Evolutionary conservation across 352 stramenopile genomes (phyloP), one percentile per base, ranked within the genome.

Genomic region (Pythium aphanidermatum): DNA sequence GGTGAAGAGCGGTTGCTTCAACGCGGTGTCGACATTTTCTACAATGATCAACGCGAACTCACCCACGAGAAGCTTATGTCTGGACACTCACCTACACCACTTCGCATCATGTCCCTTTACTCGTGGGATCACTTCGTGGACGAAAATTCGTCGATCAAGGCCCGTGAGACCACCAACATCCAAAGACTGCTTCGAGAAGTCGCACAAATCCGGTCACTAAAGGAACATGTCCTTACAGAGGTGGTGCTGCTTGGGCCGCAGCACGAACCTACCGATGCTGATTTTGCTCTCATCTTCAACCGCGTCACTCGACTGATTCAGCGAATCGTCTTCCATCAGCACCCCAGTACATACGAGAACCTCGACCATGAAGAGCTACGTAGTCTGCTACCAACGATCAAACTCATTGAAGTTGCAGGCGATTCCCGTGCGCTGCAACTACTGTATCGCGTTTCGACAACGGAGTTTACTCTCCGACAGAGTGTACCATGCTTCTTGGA

Each of bases 11-110:
- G n/a, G n/a, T n/a, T n/a, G 3, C 28, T 58, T 5, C 16, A 25
- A 16, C 43, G 46, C 5, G 55, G 48, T 10, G 35, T 38, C 0
- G 60, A 83, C 12, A 29, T 87, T 40, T 87, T 77, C 36, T 23
- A 89, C 10, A 87, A 91, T 38, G 76, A 91, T 37, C 76, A 88
- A 56, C 37, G 30, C 12, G 68, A 79, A 17, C 48, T 88, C 20
- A 43, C 41, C 1, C 55, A 64, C 4, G 32, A 48, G 6, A 9
- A 50, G 50, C 23, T 59, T 8, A 7, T 26, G 13, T 10, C 5
- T 11, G 39, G 11, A 11, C 24, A 23, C 11, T 19, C 31, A 14
- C 42, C 43, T 35, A 31, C 30, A 14, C 57, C 33, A 14, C 32
- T 89, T 0, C 40, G 43, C 14, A 29, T 86, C n/a, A 51, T 86